These are phyloP conservation scores for Ustulina deusta DNA, from an alignment of 2,329 filamentous ascomycete genomes.

Conservation along the genomic window DNA sequence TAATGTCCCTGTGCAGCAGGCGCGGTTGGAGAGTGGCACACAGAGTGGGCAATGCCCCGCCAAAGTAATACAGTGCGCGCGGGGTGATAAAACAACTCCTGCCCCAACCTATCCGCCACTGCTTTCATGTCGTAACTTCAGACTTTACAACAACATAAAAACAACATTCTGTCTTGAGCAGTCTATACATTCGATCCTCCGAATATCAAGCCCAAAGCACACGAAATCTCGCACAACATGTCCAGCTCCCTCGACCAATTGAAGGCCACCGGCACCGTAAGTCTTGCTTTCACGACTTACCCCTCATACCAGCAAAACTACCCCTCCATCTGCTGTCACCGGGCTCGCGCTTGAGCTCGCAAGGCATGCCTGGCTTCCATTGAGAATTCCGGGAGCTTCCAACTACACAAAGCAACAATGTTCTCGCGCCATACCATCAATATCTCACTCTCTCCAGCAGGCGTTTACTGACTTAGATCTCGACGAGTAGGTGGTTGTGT, in stretches of 20 bases:
- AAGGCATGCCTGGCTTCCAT: slow-evolving; percentile 14
- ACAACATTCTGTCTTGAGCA: slow-evolving; percentile 7
- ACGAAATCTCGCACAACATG: slow-evolving; percentile 64
- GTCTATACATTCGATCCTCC: neutral
- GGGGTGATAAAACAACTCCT: slow-evolving; percentile 21
- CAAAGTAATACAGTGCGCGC: slow-evolving; percentile 34
- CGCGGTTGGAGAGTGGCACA: neutral
- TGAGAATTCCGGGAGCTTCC: neutral
- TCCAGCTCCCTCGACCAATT: slow-evolving; percentile 93
- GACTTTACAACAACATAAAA: slow-evolving; percentile 30
- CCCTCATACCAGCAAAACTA: slow-evolving; percentile 43
- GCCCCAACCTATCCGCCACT: slow-evolving; percentile 28
- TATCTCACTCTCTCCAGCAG: neutral
- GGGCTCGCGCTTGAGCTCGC: slow-evolving; percentile 26
- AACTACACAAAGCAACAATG: neutral
- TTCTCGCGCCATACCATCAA: slow-evolving; percentile 36
- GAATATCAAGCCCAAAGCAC: slow-evolving; percentile 2
- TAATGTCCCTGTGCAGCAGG: too few species aligned
- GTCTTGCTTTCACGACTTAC: slow-evolving; percentile 56
- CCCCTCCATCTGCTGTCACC: slow-evolving; percentile 46
- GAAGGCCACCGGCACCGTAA: slow-evolving; percentile 95
- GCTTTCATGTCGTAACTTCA: slow-evolving; percentile 20
- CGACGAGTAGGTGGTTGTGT: slow-evolving; percentile 82
- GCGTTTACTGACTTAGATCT: slow-evolving; percentile 37
- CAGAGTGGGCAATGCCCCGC: slow-evolving; percentile 29